Evolutionary conservation across 129 eudicot genomes (phyloP).

Genomic region (Escallonia rubra): DNA sequence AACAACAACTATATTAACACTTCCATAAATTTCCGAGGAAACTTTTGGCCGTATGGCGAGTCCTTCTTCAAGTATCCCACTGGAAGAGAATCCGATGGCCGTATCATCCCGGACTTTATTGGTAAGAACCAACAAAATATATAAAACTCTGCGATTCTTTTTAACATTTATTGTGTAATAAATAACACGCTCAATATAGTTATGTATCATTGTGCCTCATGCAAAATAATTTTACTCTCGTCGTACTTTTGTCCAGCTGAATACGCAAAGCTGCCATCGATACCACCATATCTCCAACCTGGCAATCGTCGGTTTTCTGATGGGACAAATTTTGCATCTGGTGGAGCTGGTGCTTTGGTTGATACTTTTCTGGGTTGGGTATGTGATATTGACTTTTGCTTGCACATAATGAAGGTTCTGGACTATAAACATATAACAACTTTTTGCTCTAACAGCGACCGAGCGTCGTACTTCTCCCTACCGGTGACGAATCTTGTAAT

Average conservation of each 20-base stretch:
- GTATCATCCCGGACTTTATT: conserved; percentile 53
- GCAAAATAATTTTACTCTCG: background rate
- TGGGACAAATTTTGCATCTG: conserved; percentile 63
- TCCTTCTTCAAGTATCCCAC: conserved; percentile 42
- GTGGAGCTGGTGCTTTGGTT: conserved; percentile 47
- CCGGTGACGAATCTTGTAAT: too few species aligned
- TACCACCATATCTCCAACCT: conserved; percentile 44
- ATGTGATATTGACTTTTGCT: background rate
- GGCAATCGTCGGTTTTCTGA: conserved; percentile 20
- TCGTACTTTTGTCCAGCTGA: conserved; percentile 27
- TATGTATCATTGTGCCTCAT: background rate
- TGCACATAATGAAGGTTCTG: background rate
- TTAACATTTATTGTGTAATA: background rate
- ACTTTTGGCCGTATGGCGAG: conserved; percentile 49
- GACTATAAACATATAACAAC: background rate
- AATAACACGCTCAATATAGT: too few species aligned
- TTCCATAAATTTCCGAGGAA: conserved; percentile 25
- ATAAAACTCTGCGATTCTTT: background rate
- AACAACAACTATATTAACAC: conserved; percentile 55
- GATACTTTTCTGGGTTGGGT: conserved; percentile 45
- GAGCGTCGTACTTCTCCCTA: background rate
- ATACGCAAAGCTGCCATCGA: conserved; percentile 30
- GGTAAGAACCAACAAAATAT: conserved; percentile 7
- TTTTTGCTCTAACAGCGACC: background rate
- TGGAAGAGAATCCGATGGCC: conserved; percentile 58